phyloP scores from a whole-genome alignment of 345 rosid genomes.

The Arabidopsis suecica region DNA sequence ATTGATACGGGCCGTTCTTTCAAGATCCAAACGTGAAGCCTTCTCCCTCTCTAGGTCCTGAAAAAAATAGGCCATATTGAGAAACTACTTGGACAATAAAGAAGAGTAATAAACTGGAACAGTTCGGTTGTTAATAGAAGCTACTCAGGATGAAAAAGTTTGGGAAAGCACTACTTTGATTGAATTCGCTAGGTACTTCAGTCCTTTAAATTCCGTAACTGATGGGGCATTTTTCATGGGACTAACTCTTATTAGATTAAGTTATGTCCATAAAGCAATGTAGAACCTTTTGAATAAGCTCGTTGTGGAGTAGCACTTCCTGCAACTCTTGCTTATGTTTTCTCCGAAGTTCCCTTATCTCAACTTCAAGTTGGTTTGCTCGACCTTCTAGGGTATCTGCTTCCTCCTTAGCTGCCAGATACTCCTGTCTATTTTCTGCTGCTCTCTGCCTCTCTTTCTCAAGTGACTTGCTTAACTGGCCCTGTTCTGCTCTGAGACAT shows the following conservation, averaged over 20 bases:
- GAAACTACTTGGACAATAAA: slow-evolving; percentile 7
- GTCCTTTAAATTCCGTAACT: not conserved
- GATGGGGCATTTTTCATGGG: slow-evolving; percentile 9
- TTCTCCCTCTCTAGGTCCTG: slow-evolving; percentile 95
- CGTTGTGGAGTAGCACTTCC: slow-evolving; percentile 73
- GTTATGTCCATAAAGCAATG: slow-evolving; percentile 11
- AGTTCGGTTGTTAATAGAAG: slow-evolving; percentile 27
- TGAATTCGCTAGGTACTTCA: slow-evolving; percentile 3
- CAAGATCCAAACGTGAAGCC: slow-evolving; percentile 83
- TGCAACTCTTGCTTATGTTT: slow-evolving; percentile 94
- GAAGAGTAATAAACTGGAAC: slow-evolving; percentile 13
- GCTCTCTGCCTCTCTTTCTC: slow-evolving; percentile 99
- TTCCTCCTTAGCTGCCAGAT: slow-evolving; percentile 96
- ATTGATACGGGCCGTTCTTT: slow-evolving; percentile 63
- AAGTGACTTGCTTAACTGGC: slow-evolving; percentile 88
- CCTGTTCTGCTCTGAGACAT: slow-evolving; percentile 95
- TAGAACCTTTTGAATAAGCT: slow-evolving; percentile 83
- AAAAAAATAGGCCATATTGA: slow-evolving; percentile 16
- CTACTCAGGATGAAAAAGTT: slow-evolving; percentile 20
- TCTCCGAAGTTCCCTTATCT: slow-evolving; percentile 76
- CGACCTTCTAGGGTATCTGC: slow-evolving; percentile 96
- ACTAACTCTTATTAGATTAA: not conserved
- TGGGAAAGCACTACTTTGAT: slow-evolving; percentile 25
- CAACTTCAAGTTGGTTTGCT: slow-evolving; percentile 84
- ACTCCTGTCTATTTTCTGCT: slow-evolving; percentile 95